Evolutionary conservation across 768 basidiomycete genomes (phyloP), one percentile per base, ranked within the genome.

Genomic region (Xerocomus spinulosus): DNA sequence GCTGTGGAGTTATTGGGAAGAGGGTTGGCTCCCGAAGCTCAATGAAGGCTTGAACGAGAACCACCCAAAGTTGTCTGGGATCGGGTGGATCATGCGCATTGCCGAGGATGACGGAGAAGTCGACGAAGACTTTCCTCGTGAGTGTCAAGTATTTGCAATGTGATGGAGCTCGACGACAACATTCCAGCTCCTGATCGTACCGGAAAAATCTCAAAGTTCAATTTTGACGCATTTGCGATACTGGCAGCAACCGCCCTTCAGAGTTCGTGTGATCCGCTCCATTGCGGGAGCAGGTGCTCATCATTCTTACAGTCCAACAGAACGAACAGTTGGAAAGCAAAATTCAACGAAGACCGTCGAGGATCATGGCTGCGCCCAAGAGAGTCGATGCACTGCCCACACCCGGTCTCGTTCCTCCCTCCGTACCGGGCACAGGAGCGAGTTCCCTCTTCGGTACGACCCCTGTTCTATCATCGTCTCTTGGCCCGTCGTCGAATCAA

Each of bases 81-180:
- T 88, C 4, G 92, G 91, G 2, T 99, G 96, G 95, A 84, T 91
- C 32, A 65, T 99, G 69, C 74, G 92, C 49, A 92, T 98, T 46
- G 89, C 92, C 1, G 96, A 99, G 59, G 90, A 93, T 37, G 94
- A 98, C 64, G 96, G 96, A 14, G 95, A 97, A 66, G 92, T 98
- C 1, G 96, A 99, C 63, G 96, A 97, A 64, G 96, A 99, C 70
- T 98, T 94, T 62, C 96, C 95, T 20, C 88, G 94, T 95, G 64
- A 57, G 89, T 75, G 14, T 28, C 5, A n/a, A 29, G 1, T 23
- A 17, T 14, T 10, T 13, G 20, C n/a, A 6, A 13, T 34, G 17
- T 15, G 23, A 6, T 28, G 20, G 14, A n/a, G 26, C 48, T 57
- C 20, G 50, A 32, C 26, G 6, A 46, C 0, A 46, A 10, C n/a